Base-by-base conservation (phyloP, 176 grass and related monocot genomes). In the Thinopyrum elongatum region DNA sequence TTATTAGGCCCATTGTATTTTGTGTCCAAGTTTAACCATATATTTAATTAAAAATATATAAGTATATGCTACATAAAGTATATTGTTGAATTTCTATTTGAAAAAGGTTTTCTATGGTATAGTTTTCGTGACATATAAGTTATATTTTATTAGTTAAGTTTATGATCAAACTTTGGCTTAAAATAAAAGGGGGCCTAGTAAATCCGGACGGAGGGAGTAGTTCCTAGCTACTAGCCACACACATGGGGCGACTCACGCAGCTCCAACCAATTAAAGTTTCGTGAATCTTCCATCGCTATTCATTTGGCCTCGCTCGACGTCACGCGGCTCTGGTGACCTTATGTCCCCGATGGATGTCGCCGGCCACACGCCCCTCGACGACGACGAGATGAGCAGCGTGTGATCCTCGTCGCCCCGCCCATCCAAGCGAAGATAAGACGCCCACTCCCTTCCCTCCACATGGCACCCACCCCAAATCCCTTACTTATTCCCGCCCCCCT, bases 331-430 rank as follows among this genome's bases (percentile, higher is more conserved):
- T 22, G 8, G 66, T 36, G 66, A 35, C 65, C 65, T 5, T 16
- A n/a, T 70, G 67, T 70, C 67, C 33, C 67, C 33, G 67, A 70
- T 70, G 67, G 33, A 36, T 70, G 2, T 70, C 67, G 67, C 67
- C 67, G 67, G 67, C 67, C 67, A 70, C 67, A 70, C 67, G 67
- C 41, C 72, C 72, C 41, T 19, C 16, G 70, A 19, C 33, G 77
- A 70, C 65, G 33, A 70, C 69, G 22, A 72, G 72, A 92, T 90
- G 84, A 70, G 62, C 80, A 87, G 28, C 86, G 63, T 92, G 93
- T 87, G 93, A 79, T 87, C 80, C 62, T 93, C 64, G 42, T 84
- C 38, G 30, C 78, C 71, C 30, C 76, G 21, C 10, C 80, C 51
- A 80, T 83, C 82, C 72, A n/a, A 35, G 14, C 19, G 19, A 41